Evolutionary conservation across 495 filamentous ascomycete species (phyloP), one percentile per base, ranked within the genome.

Genomic region (Aspergillus avenaceus): DNA sequence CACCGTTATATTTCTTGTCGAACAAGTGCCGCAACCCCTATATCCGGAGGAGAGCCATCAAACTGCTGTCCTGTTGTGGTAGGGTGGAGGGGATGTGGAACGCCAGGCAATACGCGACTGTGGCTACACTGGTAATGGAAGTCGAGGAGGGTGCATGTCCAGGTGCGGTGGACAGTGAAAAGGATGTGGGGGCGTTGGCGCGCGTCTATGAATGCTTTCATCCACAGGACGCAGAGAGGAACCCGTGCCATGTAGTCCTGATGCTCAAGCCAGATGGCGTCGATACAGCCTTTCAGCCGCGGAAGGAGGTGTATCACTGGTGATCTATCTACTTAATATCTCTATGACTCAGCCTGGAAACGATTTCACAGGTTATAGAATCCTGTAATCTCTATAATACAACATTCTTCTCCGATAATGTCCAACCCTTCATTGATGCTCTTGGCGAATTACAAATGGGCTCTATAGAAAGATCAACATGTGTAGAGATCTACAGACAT

Each of bases 11-110:
- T 23, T 57, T n/a, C 21, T n/a, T 23, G 0, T 40, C 45, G 4
- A 13, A 5, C 5, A 48, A 44, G 28, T 57, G 54, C 22, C 49
- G 54, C 2, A 11, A 57, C 22, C 49, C 54, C 4, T 8, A 8
- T 1, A 45, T 49, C 27, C 49, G 54, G 6, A 49, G 54, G 2
- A 41, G 41, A n/a, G 54, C 49, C 12, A 37, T 57, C 28, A 9
- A 41, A 22, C 31, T 53, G 8, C 27, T 57, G 12, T 11, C n/a
- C 1, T 19, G 22, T 5, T 46, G 46, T 22, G 43, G 43, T 1
- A 50, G 38, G 32, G 21, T 25, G 8, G 54, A 57, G 25, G 54
- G 54, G 1, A 25, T 57, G 29, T 57, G 54, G 54, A 49, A 45
- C 19, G 24, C 49, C 3, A 31, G n/a, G 12, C 31, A 31, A 2